These are phyloP conservation scores for Penicillium simplicissimum DNA, from an alignment of 495 filamentous ascomycete genomes.

Conservation along the genomic window DNA sequence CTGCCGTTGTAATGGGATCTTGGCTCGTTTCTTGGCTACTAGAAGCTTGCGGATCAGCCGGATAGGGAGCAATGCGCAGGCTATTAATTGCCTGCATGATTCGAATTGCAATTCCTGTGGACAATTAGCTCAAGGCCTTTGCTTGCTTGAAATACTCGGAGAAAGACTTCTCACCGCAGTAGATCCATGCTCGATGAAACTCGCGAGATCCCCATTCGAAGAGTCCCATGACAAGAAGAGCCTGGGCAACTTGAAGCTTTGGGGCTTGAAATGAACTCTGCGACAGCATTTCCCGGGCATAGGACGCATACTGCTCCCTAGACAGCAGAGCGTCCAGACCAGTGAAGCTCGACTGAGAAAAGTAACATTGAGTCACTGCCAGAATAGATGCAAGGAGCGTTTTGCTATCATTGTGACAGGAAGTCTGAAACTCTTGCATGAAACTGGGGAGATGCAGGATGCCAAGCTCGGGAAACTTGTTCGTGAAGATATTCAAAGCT, in stretches of 20 bases:
- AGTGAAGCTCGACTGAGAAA: slow-evolving; percentile 2
- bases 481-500: slow-evolving; percentile 21
- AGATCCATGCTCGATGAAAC: slow-evolving; percentile 28
- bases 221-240: slow-evolving; percentile 21
- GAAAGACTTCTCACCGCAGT: slow-evolving; percentile 18
- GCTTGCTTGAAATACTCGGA: neutral
- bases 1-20: slow-evolving; percentile 15
- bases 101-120: slow-evolving; percentile 21
- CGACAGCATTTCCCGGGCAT: slow-evolving; percentile 19
- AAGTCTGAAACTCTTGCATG: slow-evolving; percentile 16
- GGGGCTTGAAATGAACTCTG: slow-evolving; percentile 17
- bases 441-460: slow-evolving; percentile 19
- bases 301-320: slow-evolving; percentile 18
- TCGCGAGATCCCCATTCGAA: slow-evolving; percentile 28
- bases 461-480: slow-evolving; percentile 24
- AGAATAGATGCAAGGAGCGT: slow-evolving; percentile 17
- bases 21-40: neutral
- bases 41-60: slow-evolving; percentile 12
- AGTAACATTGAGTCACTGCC: slow-evolving; percentile 10
- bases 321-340: slow-evolving; percentile 8
- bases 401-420: slow-evolving; percentile 10
- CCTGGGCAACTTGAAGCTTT: slow-evolving; percentile 21
- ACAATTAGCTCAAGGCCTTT: neutral
- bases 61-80: slow-evolving; percentile 18
- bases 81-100: slow-evolving; percentile 29